phyloP scores from a whole-genome alignment of 2,329 filamentous ascomycete species.

The Apiospora rasikravindrae region DNA sequence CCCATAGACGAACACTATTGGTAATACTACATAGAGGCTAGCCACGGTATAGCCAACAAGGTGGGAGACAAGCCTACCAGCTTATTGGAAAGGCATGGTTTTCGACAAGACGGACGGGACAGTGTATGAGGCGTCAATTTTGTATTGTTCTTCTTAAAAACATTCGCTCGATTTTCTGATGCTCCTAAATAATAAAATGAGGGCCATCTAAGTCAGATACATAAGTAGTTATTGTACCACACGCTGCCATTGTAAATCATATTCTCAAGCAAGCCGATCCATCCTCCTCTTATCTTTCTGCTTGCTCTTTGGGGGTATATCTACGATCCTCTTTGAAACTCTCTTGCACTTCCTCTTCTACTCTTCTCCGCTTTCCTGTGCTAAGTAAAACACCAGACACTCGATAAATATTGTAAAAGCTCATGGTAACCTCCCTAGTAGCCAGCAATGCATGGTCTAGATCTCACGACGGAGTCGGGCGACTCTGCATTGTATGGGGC shows the following conservation, averaged over 20 bases:
- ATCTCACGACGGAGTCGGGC: not conserved
- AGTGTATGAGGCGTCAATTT: not conserved
- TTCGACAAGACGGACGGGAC: not conserved
- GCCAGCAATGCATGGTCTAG: no score
- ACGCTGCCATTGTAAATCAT: not conserved
- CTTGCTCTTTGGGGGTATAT: constrained; percentile 10
- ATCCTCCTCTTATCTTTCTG: not conserved
- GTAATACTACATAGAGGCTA: no score
- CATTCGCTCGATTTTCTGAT: not conserved
- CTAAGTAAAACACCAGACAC: not conserved
- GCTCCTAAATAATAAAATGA: not conserved
- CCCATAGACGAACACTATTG: not conserved
- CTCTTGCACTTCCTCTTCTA: not conserved
- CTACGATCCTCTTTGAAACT: not conserved
- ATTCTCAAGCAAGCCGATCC: not conserved
- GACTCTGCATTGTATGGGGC: not conserved
- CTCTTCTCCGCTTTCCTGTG: not conserved
- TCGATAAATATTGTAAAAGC: not conserved
- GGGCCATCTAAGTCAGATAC: not conserved
- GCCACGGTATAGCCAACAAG: no score
- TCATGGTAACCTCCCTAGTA: not conserved
- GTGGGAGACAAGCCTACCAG: no score
- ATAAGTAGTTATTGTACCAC: not conserved
- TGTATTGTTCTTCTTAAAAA: not conserved
- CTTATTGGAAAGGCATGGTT: not conserved